A percentile compares a stretch with the other conserved stretches of the same genome.
Conservation (phyloP, 2,329 filamentous ascomycete genomes). For the Phialophora tarda region DNA sequence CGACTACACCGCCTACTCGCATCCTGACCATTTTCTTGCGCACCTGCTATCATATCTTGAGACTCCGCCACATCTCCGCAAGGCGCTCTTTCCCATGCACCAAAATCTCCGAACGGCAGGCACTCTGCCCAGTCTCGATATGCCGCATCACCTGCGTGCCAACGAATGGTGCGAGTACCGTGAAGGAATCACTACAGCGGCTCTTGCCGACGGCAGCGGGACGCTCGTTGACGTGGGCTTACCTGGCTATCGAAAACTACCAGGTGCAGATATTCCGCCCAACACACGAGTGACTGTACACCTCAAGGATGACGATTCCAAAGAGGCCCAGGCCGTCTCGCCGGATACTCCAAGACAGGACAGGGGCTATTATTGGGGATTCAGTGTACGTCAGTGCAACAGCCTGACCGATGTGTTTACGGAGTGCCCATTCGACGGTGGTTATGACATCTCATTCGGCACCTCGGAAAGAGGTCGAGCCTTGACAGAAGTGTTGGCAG, state of each 20-base stretch:
- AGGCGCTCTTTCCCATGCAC: slow-evolving; percentile 76
- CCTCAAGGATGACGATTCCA: slow-evolving; percentile 43
- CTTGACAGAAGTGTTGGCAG: slow-evolving; percentile 48
- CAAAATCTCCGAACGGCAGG: slow-evolving; percentile 77
- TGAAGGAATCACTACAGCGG: slow-evolving; percentile 71
- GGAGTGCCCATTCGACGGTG: slow-evolving; percentile 73
- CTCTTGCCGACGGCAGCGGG: slow-evolving; percentile 58
- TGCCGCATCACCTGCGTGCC: slow-evolving; percentile 79
- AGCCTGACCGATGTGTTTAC: slow-evolving; percentile 77
- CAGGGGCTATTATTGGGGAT: slow-evolving; percentile 87
- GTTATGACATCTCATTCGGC: slow-evolving; percentile 82
- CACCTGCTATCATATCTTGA: slow-evolving; percentile 83
- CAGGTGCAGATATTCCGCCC: slow-evolving; percentile 64
- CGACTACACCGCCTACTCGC: slow-evolving; percentile 69
- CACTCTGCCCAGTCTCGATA: slow-evolving; percentile 76
- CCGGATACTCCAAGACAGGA: slow-evolving; percentile 73
- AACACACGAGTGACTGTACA: slow-evolving; percentile 76
- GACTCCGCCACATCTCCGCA: slow-evolving; percentile 80
- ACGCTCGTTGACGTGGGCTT: slow-evolving; percentile 60
- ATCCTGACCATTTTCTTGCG: slow-evolving; percentile 79
- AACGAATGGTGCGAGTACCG: slow-evolving; percentile 80
- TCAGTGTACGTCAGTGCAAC: slow-evolving; percentile 68
- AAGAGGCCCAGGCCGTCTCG: slow-evolving; percentile 66
- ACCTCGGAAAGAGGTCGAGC: slow-evolving; percentile 77
- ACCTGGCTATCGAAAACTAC: slow-evolving; percentile 57